Base-by-base conservation (phyloP, 805 yeast species). In the Lipomyces sp. region DNA sequence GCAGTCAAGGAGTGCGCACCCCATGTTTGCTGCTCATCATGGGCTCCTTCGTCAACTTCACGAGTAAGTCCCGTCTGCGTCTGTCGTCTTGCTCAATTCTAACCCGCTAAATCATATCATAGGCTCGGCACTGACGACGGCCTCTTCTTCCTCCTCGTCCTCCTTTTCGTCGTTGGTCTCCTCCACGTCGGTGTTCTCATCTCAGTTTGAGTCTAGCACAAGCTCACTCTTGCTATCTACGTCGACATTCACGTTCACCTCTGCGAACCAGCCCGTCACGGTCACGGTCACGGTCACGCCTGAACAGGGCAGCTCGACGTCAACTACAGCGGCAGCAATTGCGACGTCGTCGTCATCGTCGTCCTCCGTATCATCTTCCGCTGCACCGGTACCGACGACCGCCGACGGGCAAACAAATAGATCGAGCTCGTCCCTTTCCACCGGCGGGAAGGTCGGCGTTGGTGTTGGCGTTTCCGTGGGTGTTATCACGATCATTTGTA, bases 401-500 rank as follows among this genome's bases (percentile, higher is more conserved):
- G 44, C 16, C 19, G 22, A 23, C 10, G 33, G 38, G 4, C 24
- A 21, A 19, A 16, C 16, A 11, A 13, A 16, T 8, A 23, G 21
- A 14, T 39, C 48, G 16, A 13, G 31, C 29, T 53, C 57, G 4
- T 34, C 51, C 3, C 39, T 54, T 6, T 49, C 57, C 13, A 47
- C 58, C n/a, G 58, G 58, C 14, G 53, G 55, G 16, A 54, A 54
- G 24, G 37, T 54, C 16, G 58, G 56, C 16, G 32, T 54, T 31
- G 58, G 58, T 14, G 53, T 54, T 23, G 58, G 53, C 31, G 56
- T 54, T 4, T 48, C 57, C 6, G 39, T 54, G 6, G 58, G 57
- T 24, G 58, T 51, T 2, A n/a, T 52, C 18, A 29, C 29, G n/a
- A 26, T 54, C 22, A 49, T 41, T 23, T 28, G 39, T 22, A 8